These are phyloP conservation scores for Colletotrichum sp. DNA, from an alignment of 2,329 filamentous ascomycete species.

Conservation along the genomic window DNA sequence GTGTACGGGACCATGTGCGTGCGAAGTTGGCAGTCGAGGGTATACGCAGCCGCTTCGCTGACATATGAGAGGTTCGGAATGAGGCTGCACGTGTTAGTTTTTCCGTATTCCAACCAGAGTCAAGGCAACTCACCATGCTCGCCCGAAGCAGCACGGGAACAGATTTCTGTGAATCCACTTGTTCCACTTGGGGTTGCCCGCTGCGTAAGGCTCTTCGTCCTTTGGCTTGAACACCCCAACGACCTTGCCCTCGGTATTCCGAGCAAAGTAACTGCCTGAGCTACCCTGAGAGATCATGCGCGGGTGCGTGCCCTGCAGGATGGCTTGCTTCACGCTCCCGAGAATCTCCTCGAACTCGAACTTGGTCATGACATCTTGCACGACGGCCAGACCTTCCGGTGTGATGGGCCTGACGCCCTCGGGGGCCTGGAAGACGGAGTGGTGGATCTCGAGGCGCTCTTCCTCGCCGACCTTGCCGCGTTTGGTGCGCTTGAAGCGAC, in stretches of 20 bases:
- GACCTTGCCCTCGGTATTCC: conserved; percentile 89
- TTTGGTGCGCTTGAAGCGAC: conserved; percentile 89
- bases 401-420: conserved; percentile 85
- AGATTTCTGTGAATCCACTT: conserved; percentile 99
- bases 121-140: conserved; percentile 72
- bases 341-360: conserved; percentile 87
- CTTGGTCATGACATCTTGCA: conserved; percentile 73
- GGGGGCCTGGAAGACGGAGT: conserved; percentile 94
- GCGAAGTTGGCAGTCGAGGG: conserved; percentile 86
- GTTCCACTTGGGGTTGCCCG: conserved; percentile 98
- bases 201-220: conserved; percentile 97
- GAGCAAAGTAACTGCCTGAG: conserved; percentile 96
- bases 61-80: conserved; percentile 98
- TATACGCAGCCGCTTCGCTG: conserved; percentile 95
- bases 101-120: not conserved
- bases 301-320: conserved; percentile 89
- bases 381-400: conserved; percentile 72
- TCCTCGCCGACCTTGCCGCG: conserved; percentile 79
- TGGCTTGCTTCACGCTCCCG: conserved; percentile 88
- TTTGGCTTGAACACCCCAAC: conserved; percentile 99
- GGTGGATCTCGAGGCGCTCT: conserved; percentile 91
- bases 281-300: conserved; percentile 97
- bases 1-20: conserved; percentile 97
- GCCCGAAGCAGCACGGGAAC: conserved; percentile 96
- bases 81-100: conserved; percentile 53